Evolutionary conservation across 2,329 filamentous ascomycete species (phyloP), one percentile per base, ranked within the genome.

Genomic region (Fusarium newnesense): DNA sequence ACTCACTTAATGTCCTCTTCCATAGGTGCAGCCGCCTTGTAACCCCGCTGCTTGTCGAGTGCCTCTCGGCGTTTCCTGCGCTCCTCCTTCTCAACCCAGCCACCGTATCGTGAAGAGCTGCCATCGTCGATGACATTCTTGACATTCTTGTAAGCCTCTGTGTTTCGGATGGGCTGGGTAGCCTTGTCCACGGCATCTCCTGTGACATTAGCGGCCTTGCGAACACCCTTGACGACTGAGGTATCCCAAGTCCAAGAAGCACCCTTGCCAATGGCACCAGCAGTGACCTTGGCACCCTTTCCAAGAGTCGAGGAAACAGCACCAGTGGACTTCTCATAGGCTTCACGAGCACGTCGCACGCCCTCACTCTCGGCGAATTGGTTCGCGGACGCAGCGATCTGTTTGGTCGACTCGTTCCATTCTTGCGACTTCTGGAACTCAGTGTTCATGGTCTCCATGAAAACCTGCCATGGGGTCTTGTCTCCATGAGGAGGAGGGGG

Each of bases 401-500:
- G 94, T 85, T 99, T 98, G 46, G 96, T 99, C 47, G 94, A 97
- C 80, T 99, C 96, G 80, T 99, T 97, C 96, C 96, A 99, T 82
- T 99, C 96, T 81, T 98, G 97, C 21, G 95, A 98, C 59, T 94
- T 93, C 83, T 98, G 95, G 85, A 99, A 97, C 84, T 99, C 96
- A 64, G 88, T 89, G 82, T 94, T 91, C 84, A 99, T 90, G n/a
- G 96, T 99, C 80, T 99, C 96, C 79, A 94, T 94, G 85, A 99
- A 99, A 37, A 99, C 96, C 82, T 98, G 94, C 95, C 96, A 98
- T 60, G 96, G 96, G 7, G 96, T 96, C 87, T 99, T 99, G 85
- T 97, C 95, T 69, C 96, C 96, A 80, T 99, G 96, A 26, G 95
- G 96, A n/a, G 96, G 96, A 19, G 95, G 96, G 28, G 96, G 94